Evolutionary conservation across 805 yeast species (phyloP).

Genomic region (Kockiozyma suomiensis): DNA sequence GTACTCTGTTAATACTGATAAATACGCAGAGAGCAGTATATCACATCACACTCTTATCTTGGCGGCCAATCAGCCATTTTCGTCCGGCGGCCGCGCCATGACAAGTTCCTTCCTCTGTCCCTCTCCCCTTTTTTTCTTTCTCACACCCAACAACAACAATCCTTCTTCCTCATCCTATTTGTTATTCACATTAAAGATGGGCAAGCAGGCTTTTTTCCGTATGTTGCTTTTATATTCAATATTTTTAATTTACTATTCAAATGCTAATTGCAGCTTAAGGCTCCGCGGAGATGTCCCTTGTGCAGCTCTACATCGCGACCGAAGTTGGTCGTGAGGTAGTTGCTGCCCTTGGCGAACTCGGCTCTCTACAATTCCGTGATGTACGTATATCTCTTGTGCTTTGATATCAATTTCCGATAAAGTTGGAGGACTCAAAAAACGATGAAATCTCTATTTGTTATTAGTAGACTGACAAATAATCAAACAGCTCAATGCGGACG

Average conservation of each 20-base stretch:
- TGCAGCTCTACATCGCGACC: constrained; percentile 86
- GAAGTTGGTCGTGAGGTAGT: constrained; percentile 87
- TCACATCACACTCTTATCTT: constrained; percentile 11
- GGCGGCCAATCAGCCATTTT: constrained; percentile 15
- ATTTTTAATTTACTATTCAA: not conserved
- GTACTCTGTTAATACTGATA: constrained; percentile 1
- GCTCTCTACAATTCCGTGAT: constrained; percentile 86
- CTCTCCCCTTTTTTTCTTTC: not conserved
- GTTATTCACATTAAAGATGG: constrained; percentile 15
- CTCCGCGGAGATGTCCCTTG: constrained; percentile 96
- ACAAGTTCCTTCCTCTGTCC: not conserved
- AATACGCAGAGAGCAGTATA: not conserved
- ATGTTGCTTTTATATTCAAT: constrained; percentile 7
- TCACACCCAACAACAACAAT: constrained; percentile 4
- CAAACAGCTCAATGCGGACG: constrained; percentile 61
- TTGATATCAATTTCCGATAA: not conserved
- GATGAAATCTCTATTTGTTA: no score
- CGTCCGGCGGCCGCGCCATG: constrained; percentile 14
- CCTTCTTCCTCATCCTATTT: constrained; percentile 3
- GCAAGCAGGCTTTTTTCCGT: constrained; percentile 38
- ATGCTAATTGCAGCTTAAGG: constrained; percentile 41
- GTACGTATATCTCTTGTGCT: constrained; percentile 10
- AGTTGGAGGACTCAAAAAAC: not conserved
- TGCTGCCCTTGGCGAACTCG: constrained; percentile 83
- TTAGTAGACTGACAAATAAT: no score